Percentiles rank a stretch among this genome's conserved stretches.
Evolutionary conservation across 176 grass and related monocot genomes (phyloP).

Genomic region (Triticum dicoccoides): DNA sequence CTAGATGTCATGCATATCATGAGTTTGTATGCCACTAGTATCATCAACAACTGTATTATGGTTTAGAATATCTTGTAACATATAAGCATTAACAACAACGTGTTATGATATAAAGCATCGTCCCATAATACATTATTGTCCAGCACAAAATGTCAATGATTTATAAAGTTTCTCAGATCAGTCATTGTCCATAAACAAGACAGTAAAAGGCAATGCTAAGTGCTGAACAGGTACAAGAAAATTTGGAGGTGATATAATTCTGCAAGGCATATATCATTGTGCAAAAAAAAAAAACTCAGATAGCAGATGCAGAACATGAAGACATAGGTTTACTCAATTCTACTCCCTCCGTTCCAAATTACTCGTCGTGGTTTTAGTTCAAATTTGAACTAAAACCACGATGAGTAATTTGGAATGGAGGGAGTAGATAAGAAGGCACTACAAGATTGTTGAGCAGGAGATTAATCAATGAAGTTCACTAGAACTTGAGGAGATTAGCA

Average conservation of each 20-base stretch:
- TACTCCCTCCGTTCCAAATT: no score
- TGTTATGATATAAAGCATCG: not conserved
- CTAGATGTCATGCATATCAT: not conserved
- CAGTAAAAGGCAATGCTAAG: not conserved
- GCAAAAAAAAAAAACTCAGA: not conserved
- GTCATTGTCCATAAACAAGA: not conserved
- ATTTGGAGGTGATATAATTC: not conserved
- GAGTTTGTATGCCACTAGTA: not conserved
- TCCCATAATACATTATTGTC: not conserved
- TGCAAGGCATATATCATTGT: not conserved
- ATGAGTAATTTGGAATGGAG: no score
- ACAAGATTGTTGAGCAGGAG: not conserved
- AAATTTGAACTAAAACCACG: no score
- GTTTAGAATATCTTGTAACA: not conserved
- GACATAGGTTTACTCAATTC: not conserved
- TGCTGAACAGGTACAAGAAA: not conserved
- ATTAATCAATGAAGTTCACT: not conserved
- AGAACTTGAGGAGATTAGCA: not conserved
- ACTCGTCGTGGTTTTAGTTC: no score
- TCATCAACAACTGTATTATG: not conserved
- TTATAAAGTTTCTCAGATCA: not conserved
- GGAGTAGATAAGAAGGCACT: not conserved
- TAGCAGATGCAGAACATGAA: not conserved
- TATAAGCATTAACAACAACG: not conserved
- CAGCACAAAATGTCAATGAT: not conserved